phyloP scores from a whole-genome alignment of 2,329 filamentous ascomycete genomes.

The Monosporascus cannonballus region DNA sequence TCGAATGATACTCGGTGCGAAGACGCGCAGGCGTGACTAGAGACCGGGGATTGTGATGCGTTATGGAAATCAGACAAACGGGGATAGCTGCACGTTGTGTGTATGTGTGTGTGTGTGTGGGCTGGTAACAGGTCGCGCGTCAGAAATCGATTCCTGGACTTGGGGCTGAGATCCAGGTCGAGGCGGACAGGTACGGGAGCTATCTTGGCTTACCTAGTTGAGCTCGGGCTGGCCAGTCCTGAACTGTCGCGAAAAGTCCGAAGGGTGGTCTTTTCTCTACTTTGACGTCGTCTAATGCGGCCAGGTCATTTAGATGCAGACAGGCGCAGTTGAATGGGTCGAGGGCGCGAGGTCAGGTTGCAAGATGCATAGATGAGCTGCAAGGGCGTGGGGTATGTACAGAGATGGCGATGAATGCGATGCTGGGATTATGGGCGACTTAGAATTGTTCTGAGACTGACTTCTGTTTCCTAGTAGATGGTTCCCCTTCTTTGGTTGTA shows the following conservation, averaged over 20 bases:
- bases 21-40: not conserved
- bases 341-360: constrained; percentile 1
- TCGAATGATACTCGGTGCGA: not conserved
- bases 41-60: not conserved
- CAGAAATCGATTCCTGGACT: not conserved
- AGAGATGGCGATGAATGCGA: constrained; percentile 15
- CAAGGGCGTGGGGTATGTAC: constrained; percentile 33
- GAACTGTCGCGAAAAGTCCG: constrained; percentile 5
- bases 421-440: constrained; percentile 1
- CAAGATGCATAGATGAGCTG: constrained; percentile 14
- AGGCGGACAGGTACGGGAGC: not conserved
- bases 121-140: constrained; percentile 1
- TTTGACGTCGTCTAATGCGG: not conserved
- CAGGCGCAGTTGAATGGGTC: not conserved
- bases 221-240: constrained; percentile 3
- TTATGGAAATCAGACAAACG: not conserved
- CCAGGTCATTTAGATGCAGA: constrained; percentile 1
- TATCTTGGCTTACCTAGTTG: constrained; percentile 9
- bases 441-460: not conserved
- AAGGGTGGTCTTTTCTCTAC: not conserved
- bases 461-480: not conserved
- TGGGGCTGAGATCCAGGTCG: not conserved
- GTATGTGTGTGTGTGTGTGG: not conserved
- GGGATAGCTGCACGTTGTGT: not conserved
- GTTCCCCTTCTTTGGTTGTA: not conserved